Conservation (phyloP, 306 rosid genomes). For the Acacia confusa region DNA sequence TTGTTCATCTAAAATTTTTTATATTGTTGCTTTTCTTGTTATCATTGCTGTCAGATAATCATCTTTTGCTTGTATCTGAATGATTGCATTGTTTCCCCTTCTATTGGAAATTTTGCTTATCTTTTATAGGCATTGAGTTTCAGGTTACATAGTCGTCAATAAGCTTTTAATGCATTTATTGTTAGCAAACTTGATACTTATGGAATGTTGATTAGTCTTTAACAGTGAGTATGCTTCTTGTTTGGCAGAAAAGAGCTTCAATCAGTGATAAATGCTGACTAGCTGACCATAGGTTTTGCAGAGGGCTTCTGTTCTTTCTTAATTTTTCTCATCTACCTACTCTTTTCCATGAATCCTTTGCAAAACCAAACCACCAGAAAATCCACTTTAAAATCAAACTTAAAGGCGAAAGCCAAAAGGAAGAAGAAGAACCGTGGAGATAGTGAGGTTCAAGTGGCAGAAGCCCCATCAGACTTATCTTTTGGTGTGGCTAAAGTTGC, state of each 20-base stretch:
- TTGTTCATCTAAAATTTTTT: background rate
- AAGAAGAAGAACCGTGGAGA: constrained; percentile 19
- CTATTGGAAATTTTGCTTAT: background rate
- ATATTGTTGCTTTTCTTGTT: background rate
- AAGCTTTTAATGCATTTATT: background rate
- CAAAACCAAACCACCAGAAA: constrained; percentile 16
- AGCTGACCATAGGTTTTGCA: background rate
- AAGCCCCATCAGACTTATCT: constrained; percentile 54
- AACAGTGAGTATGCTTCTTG: background rate
- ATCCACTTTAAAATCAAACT: constrained; percentile 16
- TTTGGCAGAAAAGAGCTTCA: constrained; percentile 33
- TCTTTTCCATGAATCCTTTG: constrained; percentile 33
- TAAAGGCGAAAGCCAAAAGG: constrained; percentile 35
- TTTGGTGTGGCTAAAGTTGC: constrained; percentile 54
- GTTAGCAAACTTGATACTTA: background rate
- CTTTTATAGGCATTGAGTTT: background rate
- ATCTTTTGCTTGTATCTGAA: background rate
- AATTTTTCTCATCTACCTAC: background rate
- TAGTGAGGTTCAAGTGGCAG: constrained; percentile 24
- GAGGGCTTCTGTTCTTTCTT: constrained; percentile 26
- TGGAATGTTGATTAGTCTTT: background rate
- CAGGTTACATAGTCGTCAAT: background rate
- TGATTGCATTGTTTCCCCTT: background rate
- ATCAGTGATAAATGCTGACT: constrained; percentile 10
- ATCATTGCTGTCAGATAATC: background rate